Evolutionary conservation across 768 basidiomycete species (phyloP), one percentile per base, ranked within the genome.

Genomic region (Coprinopsis sp.): DNA sequence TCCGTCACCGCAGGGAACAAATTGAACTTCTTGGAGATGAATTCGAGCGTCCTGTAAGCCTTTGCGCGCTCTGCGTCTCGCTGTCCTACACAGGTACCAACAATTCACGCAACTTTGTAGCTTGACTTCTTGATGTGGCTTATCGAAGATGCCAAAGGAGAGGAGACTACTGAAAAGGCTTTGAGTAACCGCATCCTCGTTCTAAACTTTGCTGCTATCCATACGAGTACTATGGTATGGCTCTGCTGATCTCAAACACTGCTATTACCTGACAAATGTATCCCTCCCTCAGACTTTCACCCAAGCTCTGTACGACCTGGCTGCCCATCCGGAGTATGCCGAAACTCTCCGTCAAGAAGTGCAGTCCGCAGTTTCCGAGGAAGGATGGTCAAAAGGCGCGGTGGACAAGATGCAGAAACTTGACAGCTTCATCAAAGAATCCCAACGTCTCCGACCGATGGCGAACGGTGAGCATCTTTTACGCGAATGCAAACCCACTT

Each of bases 271-370:
- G 12, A 39, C 13, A n/a, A n/a, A 16, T 33, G 4, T 5, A 5
- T 24, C 8, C 11, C 33, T 30, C 16, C 14, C 40, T 21, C 38
- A 74, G 72, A 64, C 62, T 2, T 62, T 73, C 16, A 66, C 62
- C 0, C 59, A 67, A 13, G 64, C 67, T 0, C 44, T 74, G 1
- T 69, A 60, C 42, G 55, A 71, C n/a, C 55, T 77, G 5, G 68
- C 69, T 14, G 54, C 61, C 1, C 44, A 58, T 19, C 67, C 71
- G 1, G 53, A 65, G 14, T 65, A 67, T 33, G 42, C 62, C 1
- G 46, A 57, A 6, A 57, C 63, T 4, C 38, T 79, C 4, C 65
- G 76, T 0, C 67, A 71, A 45, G 77, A 80, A 54, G 61, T 75
- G 4, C 69, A 72, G 25, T 43, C 50, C 1, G 63, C 70, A 3